phyloP scores from a whole-genome alignment of 495 filamentous ascomycete species.

The Hypoxylon intermedium region DNA sequence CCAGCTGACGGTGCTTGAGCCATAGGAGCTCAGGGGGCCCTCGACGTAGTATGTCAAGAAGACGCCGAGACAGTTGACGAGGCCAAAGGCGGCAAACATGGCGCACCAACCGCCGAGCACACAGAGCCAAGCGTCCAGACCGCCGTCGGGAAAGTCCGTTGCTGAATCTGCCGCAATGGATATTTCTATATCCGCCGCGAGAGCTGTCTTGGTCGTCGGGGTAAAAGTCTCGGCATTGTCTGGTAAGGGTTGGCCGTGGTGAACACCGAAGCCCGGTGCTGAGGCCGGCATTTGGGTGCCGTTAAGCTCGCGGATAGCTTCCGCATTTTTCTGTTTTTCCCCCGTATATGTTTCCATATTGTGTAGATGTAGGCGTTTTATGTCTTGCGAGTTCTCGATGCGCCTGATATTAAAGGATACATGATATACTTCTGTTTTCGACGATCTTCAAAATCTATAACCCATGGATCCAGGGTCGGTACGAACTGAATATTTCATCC shows the following conservation, averaged over 20 bases:
- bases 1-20: constrained; percentile 61
- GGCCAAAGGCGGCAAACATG: constrained; percentile 52
- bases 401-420: neutral
- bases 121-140: constrained; percentile 51
- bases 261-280: neutral
- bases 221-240: neutral
- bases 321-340: neutral
- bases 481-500: neutral
- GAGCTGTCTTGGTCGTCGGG: neutral
- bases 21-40: constrained; percentile 54
- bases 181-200: neutral
- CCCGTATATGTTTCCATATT: neutral
- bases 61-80: constrained; percentile 61
- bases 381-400: neutral
- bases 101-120: constrained; percentile 50
- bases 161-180: neutral
- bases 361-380: neutral
- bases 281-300: neutral
- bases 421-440: neutral
- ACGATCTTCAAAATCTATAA: neutral
- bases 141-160: constrained; percentile 45
- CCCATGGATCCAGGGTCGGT: neutral
- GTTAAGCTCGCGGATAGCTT: neutral
- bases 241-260: neutral
- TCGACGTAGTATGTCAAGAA: constrained; percentile 67